Conservation (phyloP, 805 yeast genomes). For the Metschnikowia lachancei region DNA sequence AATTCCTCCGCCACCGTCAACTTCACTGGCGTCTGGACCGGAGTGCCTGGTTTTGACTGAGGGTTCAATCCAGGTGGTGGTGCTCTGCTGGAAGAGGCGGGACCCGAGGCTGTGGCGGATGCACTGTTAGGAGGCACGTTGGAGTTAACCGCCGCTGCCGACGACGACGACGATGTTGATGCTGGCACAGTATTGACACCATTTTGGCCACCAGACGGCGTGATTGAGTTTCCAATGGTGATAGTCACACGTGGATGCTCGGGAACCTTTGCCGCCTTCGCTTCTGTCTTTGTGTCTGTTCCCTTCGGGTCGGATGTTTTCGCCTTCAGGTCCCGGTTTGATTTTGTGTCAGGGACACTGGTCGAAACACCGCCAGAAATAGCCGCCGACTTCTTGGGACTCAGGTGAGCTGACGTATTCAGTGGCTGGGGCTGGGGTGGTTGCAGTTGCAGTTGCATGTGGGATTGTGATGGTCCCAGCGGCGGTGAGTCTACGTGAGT, state of each 20-base stretch:
- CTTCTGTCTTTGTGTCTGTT: background rate
- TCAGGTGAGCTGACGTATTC: slow-evolving; percentile 1
- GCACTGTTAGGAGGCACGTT: slow-evolving; percentile 2
- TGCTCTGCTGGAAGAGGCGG: slow-evolving; percentile 11
- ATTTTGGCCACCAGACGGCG: background rate
- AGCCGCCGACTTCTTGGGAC: slow-evolving; percentile 10
- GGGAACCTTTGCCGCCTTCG: background rate
- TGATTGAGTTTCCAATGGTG: slow-evolving; percentile 10
- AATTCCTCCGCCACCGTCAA: slow-evolving; percentile 19
- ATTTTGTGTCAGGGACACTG: background rate
- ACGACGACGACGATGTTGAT: background rate
- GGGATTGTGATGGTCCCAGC: too few species aligned
- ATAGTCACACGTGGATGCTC: slow-evolving; percentile 6
- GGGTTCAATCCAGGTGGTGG: slow-evolving; percentile 22
- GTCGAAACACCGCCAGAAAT: background rate
- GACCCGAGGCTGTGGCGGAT: slow-evolving; percentile 1
- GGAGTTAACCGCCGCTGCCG: background rate
- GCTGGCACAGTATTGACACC: background rate
- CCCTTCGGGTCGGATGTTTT: background rate
- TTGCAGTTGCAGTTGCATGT: too few species aligned
- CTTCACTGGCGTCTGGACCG: slow-evolving; percentile 9
- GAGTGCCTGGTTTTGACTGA: slow-evolving; percentile 17
- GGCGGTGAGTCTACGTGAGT: too few species aligned
- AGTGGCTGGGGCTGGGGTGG: background rate
- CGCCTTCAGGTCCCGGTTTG: background rate